Evolutionary conservation across 2,329 filamentous ascomycete genomes (phyloP), one percentile per base, ranked within the genome.

Genomic region (Xylariaceae sp.): DNA sequence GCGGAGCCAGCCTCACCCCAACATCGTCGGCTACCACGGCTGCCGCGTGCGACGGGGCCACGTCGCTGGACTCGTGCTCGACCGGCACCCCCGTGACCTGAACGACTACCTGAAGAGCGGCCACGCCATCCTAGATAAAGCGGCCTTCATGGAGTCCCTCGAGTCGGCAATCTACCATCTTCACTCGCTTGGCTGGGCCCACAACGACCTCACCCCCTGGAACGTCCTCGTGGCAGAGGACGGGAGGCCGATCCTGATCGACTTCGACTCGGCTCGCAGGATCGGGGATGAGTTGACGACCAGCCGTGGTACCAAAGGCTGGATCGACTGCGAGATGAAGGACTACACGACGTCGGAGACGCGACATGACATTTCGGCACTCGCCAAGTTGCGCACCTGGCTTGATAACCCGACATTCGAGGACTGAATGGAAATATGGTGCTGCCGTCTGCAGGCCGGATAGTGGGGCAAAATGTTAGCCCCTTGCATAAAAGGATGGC

Each of bases 201-300:
- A 42, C 31, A 42, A 38, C 26, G 40, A 42, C 21, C 26, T 42
- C n/a, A 42, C 38, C 31, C 40, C 40, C 1, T 19, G 18, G 16
- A 42, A 42, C 16, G 27, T 42, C n/a, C 31, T 42, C 15, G 42
- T 52, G 9, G 18, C 31, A 27, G 32, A 18, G 28, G 23, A 31
- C 16, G 2, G 3, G 19, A 19, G 13, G 13, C 18, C 41, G 17
- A 50, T 51, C 38, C 27, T 42, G 11, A 38, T 42, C 15, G 40
- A 54, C 54, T 49, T 48, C 23, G 43, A 44, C 18, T 39, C 37
- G 29, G 43, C 9, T 51, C 47, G 31, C 34, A 37, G 14, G 18
- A 23, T 37, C 13, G 39, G 39, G 5, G 30, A 37, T 49, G 55
- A 34, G 24, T 34, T 41, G 23, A 21, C 23, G 24, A 34, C 39